phyloP scores from a whole-genome alignment of 1,284 basidiomycete genomes.

The Ustilago sp. region DNA sequence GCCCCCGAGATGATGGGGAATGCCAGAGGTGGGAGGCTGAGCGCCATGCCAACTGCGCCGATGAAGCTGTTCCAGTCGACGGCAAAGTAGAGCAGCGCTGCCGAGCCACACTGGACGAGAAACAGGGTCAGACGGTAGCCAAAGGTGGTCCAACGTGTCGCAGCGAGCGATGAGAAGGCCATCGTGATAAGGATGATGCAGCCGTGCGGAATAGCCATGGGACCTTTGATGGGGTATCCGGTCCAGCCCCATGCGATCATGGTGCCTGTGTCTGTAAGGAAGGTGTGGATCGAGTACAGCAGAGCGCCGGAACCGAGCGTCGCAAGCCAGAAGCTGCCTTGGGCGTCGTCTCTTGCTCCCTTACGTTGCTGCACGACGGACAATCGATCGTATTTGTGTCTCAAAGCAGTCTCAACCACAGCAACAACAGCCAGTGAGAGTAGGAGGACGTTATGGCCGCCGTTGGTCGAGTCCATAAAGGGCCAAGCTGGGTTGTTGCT shows the following conservation, averaged over 20 bases:
- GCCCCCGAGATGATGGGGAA: constrained; percentile 51
- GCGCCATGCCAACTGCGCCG: constrained; percentile 78
- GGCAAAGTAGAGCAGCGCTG: constrained; percentile 73
- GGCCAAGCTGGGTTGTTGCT: constrained; percentile 67
- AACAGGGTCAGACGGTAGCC: constrained; percentile 36
- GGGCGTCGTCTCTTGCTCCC: background rate
- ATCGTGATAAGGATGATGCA: constrained; percentile 58
- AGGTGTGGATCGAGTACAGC: constrained; percentile 75
- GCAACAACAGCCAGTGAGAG: constrained; percentile 45
- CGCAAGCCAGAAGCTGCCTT: constrained; percentile 34
- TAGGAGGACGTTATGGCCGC: constrained; percentile 53
- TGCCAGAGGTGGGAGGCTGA: constrained; percentile 73
- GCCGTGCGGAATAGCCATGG: constrained; percentile 79
- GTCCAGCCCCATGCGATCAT: constrained; percentile 92
- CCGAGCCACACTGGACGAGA: constrained; percentile 60
- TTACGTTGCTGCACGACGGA: constrained; percentile 29
- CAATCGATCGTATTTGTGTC: constrained; percentile 30
- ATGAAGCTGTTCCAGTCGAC: constrained; percentile 81
- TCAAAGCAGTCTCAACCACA: constrained; percentile 30
- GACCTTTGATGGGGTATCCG: constrained; percentile 78
- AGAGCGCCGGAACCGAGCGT: constrained; percentile 56
- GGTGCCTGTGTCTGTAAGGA: constrained; percentile 83
- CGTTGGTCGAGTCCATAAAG: constrained; percentile 61
- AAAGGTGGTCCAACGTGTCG: constrained; percentile 52
- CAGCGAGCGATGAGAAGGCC: constrained; percentile 71